Conservation (phyloP, 2,329 filamentous ascomycete species). For the Colletotrichum lentis region DNA sequence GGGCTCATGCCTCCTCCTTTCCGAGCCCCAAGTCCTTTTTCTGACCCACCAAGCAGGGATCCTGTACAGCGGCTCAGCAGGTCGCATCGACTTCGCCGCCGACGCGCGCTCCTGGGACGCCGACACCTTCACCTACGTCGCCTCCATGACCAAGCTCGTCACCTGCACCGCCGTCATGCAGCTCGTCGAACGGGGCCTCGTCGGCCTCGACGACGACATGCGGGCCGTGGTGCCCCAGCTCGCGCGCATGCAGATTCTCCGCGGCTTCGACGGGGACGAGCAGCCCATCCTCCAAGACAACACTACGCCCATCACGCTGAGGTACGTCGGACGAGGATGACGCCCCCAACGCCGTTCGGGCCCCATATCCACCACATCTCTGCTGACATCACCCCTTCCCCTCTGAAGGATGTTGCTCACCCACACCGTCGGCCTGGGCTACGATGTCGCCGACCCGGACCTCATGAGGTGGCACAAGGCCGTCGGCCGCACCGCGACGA, state of each 20-base stretch:
- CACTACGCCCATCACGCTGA: conserved; percentile 50
- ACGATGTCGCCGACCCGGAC: conserved; percentile 53
- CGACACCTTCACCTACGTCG: conserved; percentile 49
- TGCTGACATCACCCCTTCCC: not conserved
- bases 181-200: conserved; percentile 48
- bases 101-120: conserved; percentile 45
- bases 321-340: conserved; percentile 39
- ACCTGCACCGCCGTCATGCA: conserved; percentile 51
- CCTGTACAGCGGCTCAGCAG: conserved; percentile 50
- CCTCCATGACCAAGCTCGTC: conserved; percentile 56
- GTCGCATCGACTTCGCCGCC: conserved; percentile 46
- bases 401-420: conserved; percentile 53
- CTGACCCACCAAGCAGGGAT: conserved; percentile 41
- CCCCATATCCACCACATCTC: not conserved
- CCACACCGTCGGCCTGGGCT: conserved; percentile 58
- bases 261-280: conserved; percentile 48
- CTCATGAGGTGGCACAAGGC: conserved; percentile 51
- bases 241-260: conserved; percentile 47
- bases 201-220: conserved; percentile 51
- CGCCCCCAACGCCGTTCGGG: not conserved
- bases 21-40: too few species aligned
- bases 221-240: conserved; percentile 49
- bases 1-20: too few species aligned
- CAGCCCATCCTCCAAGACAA: conserved; percentile 51
- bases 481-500: conserved; percentile 46